Conservation (phyloP, 2,329 filamentous ascomycete genomes). For the Rutstroemia sydowiana region DNA sequence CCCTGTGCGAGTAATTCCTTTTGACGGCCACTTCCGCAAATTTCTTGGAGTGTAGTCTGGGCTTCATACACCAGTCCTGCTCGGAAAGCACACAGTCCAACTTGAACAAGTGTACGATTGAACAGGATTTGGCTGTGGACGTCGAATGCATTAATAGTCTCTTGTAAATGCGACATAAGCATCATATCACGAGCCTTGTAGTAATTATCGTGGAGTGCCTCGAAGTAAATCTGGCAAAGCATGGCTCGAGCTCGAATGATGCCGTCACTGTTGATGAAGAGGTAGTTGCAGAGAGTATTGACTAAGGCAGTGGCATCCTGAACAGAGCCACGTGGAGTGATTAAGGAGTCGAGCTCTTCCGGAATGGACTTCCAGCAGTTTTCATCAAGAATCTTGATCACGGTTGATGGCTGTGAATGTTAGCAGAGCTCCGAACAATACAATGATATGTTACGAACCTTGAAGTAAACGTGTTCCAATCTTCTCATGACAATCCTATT, state of each 20-base stretch:
- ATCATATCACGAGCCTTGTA: slow-evolving; percentile 98
- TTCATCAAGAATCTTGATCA: slow-evolving; percentile 89
- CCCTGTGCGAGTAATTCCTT: slow-evolving; percentile 97
- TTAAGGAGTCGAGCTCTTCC: slow-evolving; percentile 61
- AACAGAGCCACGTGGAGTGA: slow-evolving; percentile 66
- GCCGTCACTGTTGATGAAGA: slow-evolving; percentile 70
- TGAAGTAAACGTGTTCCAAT: slow-evolving; percentile 98
- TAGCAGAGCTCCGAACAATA: slow-evolving; percentile 14
- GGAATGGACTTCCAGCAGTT: slow-evolving; percentile 84
- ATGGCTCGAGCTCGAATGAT: slow-evolving; percentile 95
- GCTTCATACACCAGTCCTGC: slow-evolving; percentile 95
- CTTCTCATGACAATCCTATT: slow-evolving; percentile 92
- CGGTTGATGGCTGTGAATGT: slow-evolving; percentile 62
- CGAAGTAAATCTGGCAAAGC: slow-evolving; percentile 98
- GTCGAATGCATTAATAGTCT: slow-evolving; percentile 94
- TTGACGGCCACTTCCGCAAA: slow-evolving; percentile 93
- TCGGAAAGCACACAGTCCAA: slow-evolving; percentile 96
- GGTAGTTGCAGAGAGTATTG: slow-evolving; percentile 84
- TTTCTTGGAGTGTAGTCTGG: slow-evolving; percentile 95
- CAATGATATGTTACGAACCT: slow-evolving; percentile 45
- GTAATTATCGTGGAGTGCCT: slow-evolving; percentile 95
- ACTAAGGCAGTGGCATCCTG: slow-evolving; percentile 70
- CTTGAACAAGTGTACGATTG: slow-evolving; percentile 96
- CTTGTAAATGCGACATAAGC: slow-evolving; percentile 98
- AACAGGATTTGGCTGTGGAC: slow-evolving; percentile 96